Evolutionary conservation across 2,329 filamentous ascomycete genomes (phyloP), one percentile per base, ranked within the genome.

Genomic region (Pseudogymnoascus sp.): DNA sequence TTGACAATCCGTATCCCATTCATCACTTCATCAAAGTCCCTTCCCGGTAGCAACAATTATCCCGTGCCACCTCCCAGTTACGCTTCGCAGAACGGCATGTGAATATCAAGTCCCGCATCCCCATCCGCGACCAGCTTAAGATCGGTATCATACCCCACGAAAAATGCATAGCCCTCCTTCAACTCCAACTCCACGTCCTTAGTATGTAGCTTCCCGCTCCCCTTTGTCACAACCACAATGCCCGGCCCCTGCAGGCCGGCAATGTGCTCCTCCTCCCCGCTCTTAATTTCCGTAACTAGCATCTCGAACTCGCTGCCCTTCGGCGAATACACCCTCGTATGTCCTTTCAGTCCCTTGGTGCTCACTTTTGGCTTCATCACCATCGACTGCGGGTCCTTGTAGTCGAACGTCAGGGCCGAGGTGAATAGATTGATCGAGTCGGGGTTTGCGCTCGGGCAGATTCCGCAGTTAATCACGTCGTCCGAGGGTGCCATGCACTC

Each of bases 401-500:
- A 82, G 37, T 78, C 77, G 75, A 90, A 91, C 0, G 82, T 88
- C 16, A 92, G 71, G 1, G 82, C 80, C 3, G 81, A 76, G 21
- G 78, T 78, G 73, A 92, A 91, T 29, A 86, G 71, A 16, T 89
- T 85, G 23, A 86, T 77, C 45, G 78, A 83, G 69, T 89, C 81
- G 11, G 87, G 79, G 55, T 89, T 84, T 0, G 83, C 81, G 1
- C 78, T 78, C 0, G 88, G 87, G 67, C 87, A 91, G 77, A 92
- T 90, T 0, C 89, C 88, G 0, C 83, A 84, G 72, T 89, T 90
- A 59, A 92, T 78, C 1, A 92, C 88, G 67, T 97, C 97, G 81
- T 97, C 93, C n/a, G 90, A 95, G 6, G 91, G 88, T 0, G 93
- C 93, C 93, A 97, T 97, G 81, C 93, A 97, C 77, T 97, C 93